Percentiles rank a stretch among this genome's conserved stretches.
These are phyloP conservation scores for Sarocladiaceae sp. DNA, from an alignment of 2,329 filamentous ascomycete species.

Conservation along the genomic window DNA sequence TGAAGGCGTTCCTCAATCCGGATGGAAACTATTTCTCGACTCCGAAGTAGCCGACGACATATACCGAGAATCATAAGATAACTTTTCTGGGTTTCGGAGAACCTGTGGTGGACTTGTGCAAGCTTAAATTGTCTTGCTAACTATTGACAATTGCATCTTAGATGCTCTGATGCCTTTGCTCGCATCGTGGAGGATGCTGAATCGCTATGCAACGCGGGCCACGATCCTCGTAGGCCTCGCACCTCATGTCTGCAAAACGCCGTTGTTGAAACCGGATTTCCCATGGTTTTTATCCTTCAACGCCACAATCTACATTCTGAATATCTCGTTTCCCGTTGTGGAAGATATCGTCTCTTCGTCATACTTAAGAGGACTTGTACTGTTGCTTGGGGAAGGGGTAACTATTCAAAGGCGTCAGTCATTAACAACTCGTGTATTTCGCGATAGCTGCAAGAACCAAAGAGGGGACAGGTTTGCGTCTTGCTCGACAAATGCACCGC, in stretches of 20 bases:
- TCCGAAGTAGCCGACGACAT: too few species aligned
- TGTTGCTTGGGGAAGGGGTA: conserved; percentile 80
- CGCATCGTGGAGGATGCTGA: conserved; percentile 40
- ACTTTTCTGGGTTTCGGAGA: too few species aligned
- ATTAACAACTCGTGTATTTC: not conserved
- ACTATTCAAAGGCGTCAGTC: conserved; percentile 34
- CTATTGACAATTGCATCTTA: not conserved
- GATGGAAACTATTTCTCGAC: too few species aligned
- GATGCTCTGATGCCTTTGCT: conserved; percentile 8
- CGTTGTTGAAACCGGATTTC: conserved; percentile 48
- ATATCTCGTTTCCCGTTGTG: conserved; percentile 16
- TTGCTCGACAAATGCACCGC: not conserved
- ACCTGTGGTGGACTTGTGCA: too few species aligned
- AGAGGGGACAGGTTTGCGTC: not conserved
- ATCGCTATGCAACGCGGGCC: conserved; percentile 28
- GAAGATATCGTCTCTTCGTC: conserved; percentile 1
- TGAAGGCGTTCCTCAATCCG: too few species aligned
- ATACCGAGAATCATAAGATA: too few species aligned
- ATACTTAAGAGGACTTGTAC: conserved; percentile 49
- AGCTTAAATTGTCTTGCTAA: not conserved
- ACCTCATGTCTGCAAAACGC: conserved; percentile 26
- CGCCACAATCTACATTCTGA: conserved; percentile 26
- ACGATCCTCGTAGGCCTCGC: conserved; percentile 17
- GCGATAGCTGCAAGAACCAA: not conserved
- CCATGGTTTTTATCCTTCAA: conserved; percentile 27